Evolutionary conservation across 805 yeast species (phyloP).

Genomic region (Wickerhamiella azymoides): DNA sequence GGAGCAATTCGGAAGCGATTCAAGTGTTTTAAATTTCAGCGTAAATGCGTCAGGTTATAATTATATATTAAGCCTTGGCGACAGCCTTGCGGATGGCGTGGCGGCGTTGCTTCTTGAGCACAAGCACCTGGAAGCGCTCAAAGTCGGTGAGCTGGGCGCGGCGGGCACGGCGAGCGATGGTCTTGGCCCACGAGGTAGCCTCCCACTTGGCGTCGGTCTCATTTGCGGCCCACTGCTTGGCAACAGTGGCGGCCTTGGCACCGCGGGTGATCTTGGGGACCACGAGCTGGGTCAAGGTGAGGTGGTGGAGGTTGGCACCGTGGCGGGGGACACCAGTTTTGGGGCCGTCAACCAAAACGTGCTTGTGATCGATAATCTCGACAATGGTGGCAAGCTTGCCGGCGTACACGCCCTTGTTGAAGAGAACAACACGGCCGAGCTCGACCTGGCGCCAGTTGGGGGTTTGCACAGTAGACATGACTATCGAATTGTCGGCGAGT

Average conservation of each 20-base stretch:
- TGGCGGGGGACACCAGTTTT: conserved; percentile 78
- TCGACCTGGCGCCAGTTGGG: conserved; percentile 99
- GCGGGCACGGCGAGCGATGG: conserved; percentile 87
- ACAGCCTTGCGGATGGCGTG: conserved; percentile 89
- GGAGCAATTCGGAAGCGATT: not conserved
- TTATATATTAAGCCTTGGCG: conserved; percentile 56
- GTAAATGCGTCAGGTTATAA: conserved; percentile 1
- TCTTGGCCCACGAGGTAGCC: conserved; percentile 92
- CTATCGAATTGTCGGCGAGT: not conserved
- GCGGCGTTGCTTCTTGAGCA: conserved; percentile 95
- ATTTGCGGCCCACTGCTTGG: conserved; percentile 89
- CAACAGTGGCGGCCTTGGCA: conserved; percentile 69
- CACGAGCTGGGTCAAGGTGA: conserved; percentile 85
- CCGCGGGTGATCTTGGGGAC: conserved; percentile 85
- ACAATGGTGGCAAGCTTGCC: conserved; percentile 92
- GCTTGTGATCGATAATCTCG: conserved; percentile 98
- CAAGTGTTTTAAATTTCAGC: not conserved
- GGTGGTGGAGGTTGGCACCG: conserved; percentile 73
- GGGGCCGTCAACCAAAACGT: conserved; percentile 97
- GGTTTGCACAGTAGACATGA: conserved; percentile 43
- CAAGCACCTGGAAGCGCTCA: conserved; percentile 98
- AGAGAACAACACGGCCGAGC: conserved; percentile 96
- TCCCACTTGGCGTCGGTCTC: conserved; percentile 85
- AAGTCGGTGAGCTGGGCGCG: conserved; percentile 91
- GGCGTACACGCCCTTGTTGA: conserved; percentile 58